Base-by-base conservation (phyloP, 257 asterid species). In the Primulina eburnea region DNA sequence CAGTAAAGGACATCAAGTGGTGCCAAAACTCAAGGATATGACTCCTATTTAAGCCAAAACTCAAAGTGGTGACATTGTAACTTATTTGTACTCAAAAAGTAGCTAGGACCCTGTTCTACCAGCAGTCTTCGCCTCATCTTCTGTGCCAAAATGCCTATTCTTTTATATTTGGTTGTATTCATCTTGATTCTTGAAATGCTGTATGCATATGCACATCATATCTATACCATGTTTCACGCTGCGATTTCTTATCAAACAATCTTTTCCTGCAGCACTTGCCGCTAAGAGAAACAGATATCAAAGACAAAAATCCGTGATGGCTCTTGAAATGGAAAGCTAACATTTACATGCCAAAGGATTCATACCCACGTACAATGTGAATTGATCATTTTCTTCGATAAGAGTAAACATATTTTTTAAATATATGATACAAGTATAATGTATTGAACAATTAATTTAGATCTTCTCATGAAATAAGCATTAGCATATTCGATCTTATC, bases 281-380 rank as follows among this genome's bases (percentile, higher is more conserved):
- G 87, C 85, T 35, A 84, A 84, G 77, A 79, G 89, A 65, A 84
- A 79, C 37, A 72, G 79, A 61, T 84, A 84, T 30, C 89, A 82
- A 2, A 73, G 89, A 65, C 85, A 82, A 43, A 84, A 84, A 53
- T 84, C 89, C 6, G 62, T 82, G 75, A 80, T 80, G 87, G 65
- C 80, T 17, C 82, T 84, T 53, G 89, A 84, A 73, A 77, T 84
- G 87, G 89, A 84, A 71, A 82, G 87, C 80, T 87, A 84, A 57
- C 89, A 84, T 57, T 87, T 82, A 57, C 89, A 84, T 57, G 89
- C 89, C 62, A 84, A 84, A 84, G 87, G 87, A 84, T 82, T 77
- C 74, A 78, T 80, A 32, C 89, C 87, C n/a, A 55, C 80, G 21
- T 81, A 84, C 79, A 73, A 59, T 64, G 66, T 80, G 37, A 79